Evolutionary conservation across 495 filamentous ascomycete genomes (phyloP).

Genomic region (Aspergillus nidulans): DNA sequence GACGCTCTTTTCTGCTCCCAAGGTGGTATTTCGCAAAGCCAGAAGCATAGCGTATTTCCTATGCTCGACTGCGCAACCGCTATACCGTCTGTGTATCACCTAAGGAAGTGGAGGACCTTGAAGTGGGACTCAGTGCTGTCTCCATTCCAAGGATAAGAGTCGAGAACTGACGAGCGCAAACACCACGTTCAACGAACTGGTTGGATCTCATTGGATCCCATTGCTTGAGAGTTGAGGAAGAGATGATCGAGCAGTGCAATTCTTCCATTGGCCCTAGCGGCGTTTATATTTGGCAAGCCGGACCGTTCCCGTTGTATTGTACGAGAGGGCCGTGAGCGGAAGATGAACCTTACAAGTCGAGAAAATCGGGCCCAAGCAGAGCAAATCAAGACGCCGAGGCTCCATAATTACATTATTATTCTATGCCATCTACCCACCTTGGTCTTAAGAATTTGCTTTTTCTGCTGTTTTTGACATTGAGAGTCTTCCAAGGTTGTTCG

Average conservation of each 20-base stretch:
- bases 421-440: slow-evolving; percentile 14
- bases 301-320: slow-evolving; percentile 3
- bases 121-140: slow-evolving; percentile 5
- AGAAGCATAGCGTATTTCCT: not conserved
- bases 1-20: not conserved
- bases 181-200: no score
- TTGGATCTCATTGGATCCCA: no score
- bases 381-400: slow-evolving; percentile 17
- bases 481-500: not conserved
- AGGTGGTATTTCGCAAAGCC: not conserved
- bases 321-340: not conserved
- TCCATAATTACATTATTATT: slow-evolving; percentile 4
- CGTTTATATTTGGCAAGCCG: not conserved
- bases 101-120: slow-evolving; percentile 3
- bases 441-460: not conserved
- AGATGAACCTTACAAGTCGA: slow-evolving; percentile 6
- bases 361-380: slow-evolving; percentile 23
- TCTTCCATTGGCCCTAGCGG: not conserved
- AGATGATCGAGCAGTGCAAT: not conserved
- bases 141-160: slow-evolving; percentile 1
- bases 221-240: not conserved
- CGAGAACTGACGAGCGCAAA: not conserved
- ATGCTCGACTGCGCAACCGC: not conserved
- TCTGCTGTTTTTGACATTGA: not conserved
- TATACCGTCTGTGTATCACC: slow-evolving; percentile 8